phyloP scores from a whole-genome alignment of 106 monocot species.

The Allium sativum region DNA sequence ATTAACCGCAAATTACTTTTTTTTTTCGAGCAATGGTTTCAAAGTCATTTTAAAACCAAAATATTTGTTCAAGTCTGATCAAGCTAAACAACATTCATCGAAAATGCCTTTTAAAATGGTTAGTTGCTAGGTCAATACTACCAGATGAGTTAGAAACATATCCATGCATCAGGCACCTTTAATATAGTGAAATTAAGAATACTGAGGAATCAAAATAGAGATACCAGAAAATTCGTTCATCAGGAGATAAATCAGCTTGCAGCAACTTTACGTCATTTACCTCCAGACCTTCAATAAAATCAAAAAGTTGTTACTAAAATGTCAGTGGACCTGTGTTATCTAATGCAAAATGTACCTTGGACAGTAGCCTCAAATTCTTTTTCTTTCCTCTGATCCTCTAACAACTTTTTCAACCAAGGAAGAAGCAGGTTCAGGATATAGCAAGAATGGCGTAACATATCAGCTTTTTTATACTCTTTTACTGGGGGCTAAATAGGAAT shows the following conservation, averaged over 20 bases:
- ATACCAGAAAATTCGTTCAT: conserved; percentile 63
- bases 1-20: too few species aligned
- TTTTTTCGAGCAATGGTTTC: too few species aligned
- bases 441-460: conserved; percentile 16
- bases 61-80: too few species aligned
- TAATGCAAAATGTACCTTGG: conserved; percentile 24
- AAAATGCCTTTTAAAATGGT: too few species aligned
- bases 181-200: not conserved
- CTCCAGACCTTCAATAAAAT: conserved; percentile 20
- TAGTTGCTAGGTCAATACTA: too few species aligned
- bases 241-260: conserved; percentile 26
- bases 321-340: not conserved
- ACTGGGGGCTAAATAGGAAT: conserved; percentile 20
- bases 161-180: too few species aligned
- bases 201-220: too few species aligned
- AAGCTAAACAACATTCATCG: not conserved
- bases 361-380: conserved; percentile 58
- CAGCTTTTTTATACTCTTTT: conserved; percentile 19
- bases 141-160: too few species aligned
- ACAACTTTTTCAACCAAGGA: conserved; percentile 58
- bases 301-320: not conserved
- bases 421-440: conserved; percentile 27
- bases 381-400: conserved; percentile 37
- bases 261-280: conserved; percentile 24
- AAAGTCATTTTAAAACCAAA: not conserved